Evolutionary conservation across 2,329 filamentous ascomycete genomes (phyloP).

Genomic region (Amphichorda felina): DNA sequence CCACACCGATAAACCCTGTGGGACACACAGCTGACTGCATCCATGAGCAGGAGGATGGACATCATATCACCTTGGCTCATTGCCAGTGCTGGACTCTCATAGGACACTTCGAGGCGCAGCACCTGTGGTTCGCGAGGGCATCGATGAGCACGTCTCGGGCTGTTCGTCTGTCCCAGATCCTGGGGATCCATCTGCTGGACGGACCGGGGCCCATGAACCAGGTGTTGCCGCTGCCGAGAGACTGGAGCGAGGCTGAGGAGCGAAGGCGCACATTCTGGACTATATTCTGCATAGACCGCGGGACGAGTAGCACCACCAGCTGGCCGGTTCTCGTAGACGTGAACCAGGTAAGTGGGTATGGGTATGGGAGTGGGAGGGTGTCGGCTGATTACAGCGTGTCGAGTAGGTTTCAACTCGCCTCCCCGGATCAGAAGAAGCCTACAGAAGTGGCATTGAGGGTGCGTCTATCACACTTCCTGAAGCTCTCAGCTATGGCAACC

Average conservation of each 20-base stretch:
- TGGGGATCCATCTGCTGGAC: conserved; percentile 69
- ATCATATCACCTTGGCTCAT: conserved; percentile 47
- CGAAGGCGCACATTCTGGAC: conserved; percentile 73
- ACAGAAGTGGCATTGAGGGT: conserved; percentile 49
- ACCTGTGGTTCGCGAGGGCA: conserved; percentile 70
- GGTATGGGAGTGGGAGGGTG: neutral
- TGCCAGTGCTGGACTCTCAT: conserved; percentile 67
- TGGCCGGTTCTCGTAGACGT: conserved; percentile 76
- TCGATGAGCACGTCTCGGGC: conserved; percentile 67
- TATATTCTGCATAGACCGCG: conserved; percentile 65
- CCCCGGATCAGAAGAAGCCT: conserved; percentile 64
- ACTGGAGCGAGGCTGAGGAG: conserved; percentile 66
- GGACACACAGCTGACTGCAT: neutral
- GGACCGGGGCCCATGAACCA: conserved; percentile 55
- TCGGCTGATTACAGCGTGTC: neutral
- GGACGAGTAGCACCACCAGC: conserved; percentile 73
- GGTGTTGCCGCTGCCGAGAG: conserved; percentile 57
- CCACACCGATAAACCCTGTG: neutral
- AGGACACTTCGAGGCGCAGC: conserved; percentile 65
- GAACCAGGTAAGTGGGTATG: conserved; percentile 33
- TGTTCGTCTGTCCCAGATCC: conserved; percentile 60
- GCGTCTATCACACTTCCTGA: conserved; percentile 48
- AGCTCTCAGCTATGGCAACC: conserved; percentile 37
- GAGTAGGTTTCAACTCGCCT: conserved; percentile 58
- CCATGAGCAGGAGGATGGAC: conserved; percentile 9